A percentile compares a stretch with the other conserved stretches of the same genome.
Conservation (phyloP, 1,284 basidiomycete species). For the Gomphus bonarii region DNA sequence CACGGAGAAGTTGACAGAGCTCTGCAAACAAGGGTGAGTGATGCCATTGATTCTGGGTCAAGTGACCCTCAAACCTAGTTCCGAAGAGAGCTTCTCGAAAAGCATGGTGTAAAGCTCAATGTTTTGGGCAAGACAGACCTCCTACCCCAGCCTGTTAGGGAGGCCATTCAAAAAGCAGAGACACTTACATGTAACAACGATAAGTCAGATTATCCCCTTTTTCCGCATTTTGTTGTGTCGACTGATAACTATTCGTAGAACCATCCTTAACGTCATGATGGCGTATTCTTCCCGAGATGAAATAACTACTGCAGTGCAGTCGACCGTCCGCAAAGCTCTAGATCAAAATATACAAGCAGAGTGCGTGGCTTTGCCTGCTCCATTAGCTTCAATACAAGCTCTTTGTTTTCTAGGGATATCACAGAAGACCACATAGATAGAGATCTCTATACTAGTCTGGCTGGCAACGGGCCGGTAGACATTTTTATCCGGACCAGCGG, state of each 20-base stretch:
- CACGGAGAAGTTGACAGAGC: slow-evolving; percentile 71
- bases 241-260: slow-evolving; percentile 32
- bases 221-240: background rate
- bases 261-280: slow-evolving; percentile 90
- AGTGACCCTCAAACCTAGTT: background rate
- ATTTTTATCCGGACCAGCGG: slow-evolving; percentile 89
- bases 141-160: slow-evolving; percentile 69
- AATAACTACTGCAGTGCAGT: slow-evolving; percentile 70
- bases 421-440: slow-evolving; percentile 56
- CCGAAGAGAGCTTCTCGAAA: slow-evolving; percentile 62
- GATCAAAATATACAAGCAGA: slow-evolving; percentile 26
- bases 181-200: slow-evolving; percentile 67
- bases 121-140: slow-evolving; percentile 72
- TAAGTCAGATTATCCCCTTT: slow-evolving; percentile 33
- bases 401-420: slow-evolving; percentile 33
- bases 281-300: slow-evolving; percentile 92
- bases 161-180: slow-evolving; percentile 69
- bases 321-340: slow-evolving; percentile 41
- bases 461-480: slow-evolving; percentile 71
- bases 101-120: slow-evolving; percentile 79
- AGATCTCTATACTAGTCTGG: slow-evolving; percentile 56
- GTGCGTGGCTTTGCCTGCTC: slow-evolving; percentile 15
- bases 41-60: background rate
- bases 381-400: background rate
- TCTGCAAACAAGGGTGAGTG: slow-evolving; percentile 74